These are phyloP conservation scores for Lippia alba DNA, from an alignment of 305 asterid species.

Conservation along the genomic window DNA sequence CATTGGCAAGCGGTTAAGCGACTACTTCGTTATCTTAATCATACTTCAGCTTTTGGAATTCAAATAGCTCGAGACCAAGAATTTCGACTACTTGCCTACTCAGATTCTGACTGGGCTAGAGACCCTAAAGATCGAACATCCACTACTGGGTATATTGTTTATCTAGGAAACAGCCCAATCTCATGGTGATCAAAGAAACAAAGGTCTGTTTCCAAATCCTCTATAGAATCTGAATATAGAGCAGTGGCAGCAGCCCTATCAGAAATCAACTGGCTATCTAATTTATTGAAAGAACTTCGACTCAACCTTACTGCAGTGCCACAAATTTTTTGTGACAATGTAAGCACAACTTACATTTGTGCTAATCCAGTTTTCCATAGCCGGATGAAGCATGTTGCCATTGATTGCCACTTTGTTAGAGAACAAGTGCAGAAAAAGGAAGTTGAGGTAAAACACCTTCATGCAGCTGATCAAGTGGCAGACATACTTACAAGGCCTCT, in stretches of 20 bases:
- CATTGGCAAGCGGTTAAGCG: neutral
- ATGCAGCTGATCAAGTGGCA: neutral
- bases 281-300: neutral
- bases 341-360: neutral
- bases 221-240: neutral
- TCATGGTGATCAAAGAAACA: neutral
- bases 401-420: neutral
- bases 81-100: neutral
- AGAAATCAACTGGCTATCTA: neutral
- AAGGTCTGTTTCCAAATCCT: neutral
- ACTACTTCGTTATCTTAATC: neutral
- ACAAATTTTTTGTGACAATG: neutral
- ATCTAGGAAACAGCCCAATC: neutral
- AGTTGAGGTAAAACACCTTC: neutral
- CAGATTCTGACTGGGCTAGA: neutral
- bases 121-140: neutral
- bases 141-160: neutral
- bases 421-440: neutral
- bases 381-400: neutral
- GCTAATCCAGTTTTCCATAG: neutral
- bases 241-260: neutral
- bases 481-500: neutral
- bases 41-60: neutral
- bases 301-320: neutral
- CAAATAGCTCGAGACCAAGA: neutral